Base-by-base conservation (phyloP, 2,329 filamentous ascomycete species). In the Purpureocillium lavendulum region DNA sequence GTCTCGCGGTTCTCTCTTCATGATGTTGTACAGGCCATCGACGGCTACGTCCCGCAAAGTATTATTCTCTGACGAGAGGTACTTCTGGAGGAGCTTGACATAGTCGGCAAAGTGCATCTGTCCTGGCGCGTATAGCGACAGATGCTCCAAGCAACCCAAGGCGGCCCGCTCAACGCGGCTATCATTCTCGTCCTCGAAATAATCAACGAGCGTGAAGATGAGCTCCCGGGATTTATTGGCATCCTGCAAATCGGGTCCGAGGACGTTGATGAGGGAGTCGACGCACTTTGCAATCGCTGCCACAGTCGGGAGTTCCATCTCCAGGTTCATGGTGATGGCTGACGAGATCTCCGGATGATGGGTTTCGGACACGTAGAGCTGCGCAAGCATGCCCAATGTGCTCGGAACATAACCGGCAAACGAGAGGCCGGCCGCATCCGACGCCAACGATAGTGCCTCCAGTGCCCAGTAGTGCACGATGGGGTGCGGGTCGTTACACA, bases 401-500 rank as follows among this genome's bases (percentile, higher is more conserved):
- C 87, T 87, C 0, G 87, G 84, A 15, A 96, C 89, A 53, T 90
- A 96, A 29, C 81, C 80, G 1, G 89, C 88, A 60, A 96, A 98
- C 18, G 87, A 90, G 41, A 98, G 69, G 0, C 92, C 92, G 2
- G 92, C 89, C 10, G 90, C 92, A 53, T 96, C 90, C 3, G 90
- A 85, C 11, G 94, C 88, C 38, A 85, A 73, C 2, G 86, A 82
- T 24, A 98, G 63, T 9, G 87, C 90, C 57, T 96, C 88, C 33
- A 98, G 69, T 3, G 94, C 90, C 88, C 89, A 97, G 57, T 90
- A 95, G 60, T 98, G 92, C 8, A 98, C 92, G 1, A 86, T 82
- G 0, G 92, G 89, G 57, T 98, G 92, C 15, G 90, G 87, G 55
- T 98, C 92, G 50, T 89, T 95, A 59, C 88, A 90, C 9, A 98